Base-by-base conservation (phyloP, 257 asterid species). In the Apocynum venetum region DNA sequence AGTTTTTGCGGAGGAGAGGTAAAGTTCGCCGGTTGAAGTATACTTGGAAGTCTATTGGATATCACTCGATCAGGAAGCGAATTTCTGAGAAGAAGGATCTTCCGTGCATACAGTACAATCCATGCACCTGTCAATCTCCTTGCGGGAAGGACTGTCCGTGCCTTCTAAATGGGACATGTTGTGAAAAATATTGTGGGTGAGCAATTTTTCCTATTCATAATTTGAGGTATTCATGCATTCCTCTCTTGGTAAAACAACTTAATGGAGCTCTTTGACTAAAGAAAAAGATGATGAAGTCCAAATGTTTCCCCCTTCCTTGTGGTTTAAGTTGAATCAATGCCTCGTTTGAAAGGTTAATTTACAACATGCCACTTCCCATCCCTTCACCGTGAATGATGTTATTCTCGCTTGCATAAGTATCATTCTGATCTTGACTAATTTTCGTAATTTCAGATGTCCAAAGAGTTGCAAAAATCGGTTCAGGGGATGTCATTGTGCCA, bases 151-250 rank as follows among this genome's bases (percentile, higher is more conserved):
- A 94, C 56, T 96, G 99, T 63, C 91, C 91, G 1, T 96, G 99
- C 81, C 88, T 87, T 79, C 86, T 90, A 65, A 93, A 89, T 78
- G 97, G 95, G 36, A 96, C 99, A 80, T 83, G 91, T 81, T 96
- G 99, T 82, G 99, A 96, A 82, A 96, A 96, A 76, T 96, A 93
- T 78, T 96, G 99, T 56, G 99, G 99, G 99, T 96, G 73, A 91
- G 97, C 75, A 46, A 10, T 35, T 80, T 56, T 77, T 75, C 52
- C 59, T 68, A 25, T 41, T 12, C 2, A 71, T 15, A 35, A 8
- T 17, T 78, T 49, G 8, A 40, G 25, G 36, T n/a, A 25, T 25
- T 36, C 13, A 2, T 46, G 35, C 41, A 13, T 68, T 25, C n/a
- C 56, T 41, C 49, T 66, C 31, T 57, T 25, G 6, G 55, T 14